Evolutionary conservation across 2,329 filamentous ascomycete genomes (phyloP).

Genomic region (Hawksworthiomyces lignivorus): DNA sequence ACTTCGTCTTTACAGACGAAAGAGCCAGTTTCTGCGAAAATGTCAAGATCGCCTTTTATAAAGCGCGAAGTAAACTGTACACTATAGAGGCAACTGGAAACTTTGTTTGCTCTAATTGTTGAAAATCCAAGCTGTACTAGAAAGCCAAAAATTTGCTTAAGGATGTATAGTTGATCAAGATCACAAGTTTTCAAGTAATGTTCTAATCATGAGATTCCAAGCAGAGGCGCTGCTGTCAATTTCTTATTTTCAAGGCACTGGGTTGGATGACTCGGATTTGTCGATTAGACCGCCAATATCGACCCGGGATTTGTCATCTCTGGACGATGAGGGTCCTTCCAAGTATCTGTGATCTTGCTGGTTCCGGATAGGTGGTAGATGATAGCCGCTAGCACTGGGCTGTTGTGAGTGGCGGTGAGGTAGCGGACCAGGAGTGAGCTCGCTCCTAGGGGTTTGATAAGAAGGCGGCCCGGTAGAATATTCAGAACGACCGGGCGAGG

Average conservation of each 20-base stretch:
- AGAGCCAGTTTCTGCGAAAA: no score
- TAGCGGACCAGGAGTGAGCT: constrained; percentile 30
- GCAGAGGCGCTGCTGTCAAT: no score
- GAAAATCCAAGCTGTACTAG: no score
- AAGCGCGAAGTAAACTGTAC: no score
- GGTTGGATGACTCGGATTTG: constrained; percentile 34
- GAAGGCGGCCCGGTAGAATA: constrained; percentile 36
- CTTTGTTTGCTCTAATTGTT: no score
- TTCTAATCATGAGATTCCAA: no score
- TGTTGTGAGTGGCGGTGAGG: constrained; percentile 21
- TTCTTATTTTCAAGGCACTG: background rate
- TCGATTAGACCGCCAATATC: constrained; percentile 57
- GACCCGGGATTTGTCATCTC: constrained; percentile 47
- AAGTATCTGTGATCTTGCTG: constrained; percentile 23
- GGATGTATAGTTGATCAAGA: no score
- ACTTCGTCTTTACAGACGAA: no score
- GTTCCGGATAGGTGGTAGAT: constrained; percentile 41
- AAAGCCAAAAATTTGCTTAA: no score
- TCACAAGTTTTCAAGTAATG: no score
- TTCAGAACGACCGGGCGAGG: constrained; percentile 36
- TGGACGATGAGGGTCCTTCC: constrained; percentile 12
- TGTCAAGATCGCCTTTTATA: no score
- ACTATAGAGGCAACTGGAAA: no score
- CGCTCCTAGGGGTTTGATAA: constrained; percentile 48
- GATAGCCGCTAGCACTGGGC: constrained; percentile 24